Evolutionary conservation across 768 basidiomycete genomes (phyloP), one percentile per base, ranked within the genome.

Genomic region (Tricholoma furcatifolium): DNA sequence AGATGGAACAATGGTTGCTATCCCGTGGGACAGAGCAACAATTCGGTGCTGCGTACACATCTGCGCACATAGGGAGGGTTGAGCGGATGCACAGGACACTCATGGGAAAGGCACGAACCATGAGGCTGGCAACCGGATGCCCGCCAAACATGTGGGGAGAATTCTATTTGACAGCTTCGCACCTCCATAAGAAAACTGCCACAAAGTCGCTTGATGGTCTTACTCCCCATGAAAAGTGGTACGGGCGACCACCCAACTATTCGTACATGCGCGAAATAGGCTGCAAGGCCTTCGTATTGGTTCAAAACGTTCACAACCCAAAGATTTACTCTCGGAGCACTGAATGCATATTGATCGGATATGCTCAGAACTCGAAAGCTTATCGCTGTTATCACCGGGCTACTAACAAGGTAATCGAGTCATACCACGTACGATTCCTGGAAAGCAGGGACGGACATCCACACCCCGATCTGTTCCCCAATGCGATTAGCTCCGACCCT

Each of bases 1-100:
- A n/a, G n/a, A n/a, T n/a, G n/a, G n/a, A n/a, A n/a, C n/a, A n/a
- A n/a, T n/a, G n/a, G n/a, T n/a, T n/a, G n/a, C n/a, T n/a, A n/a
- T n/a, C 59, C 1, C 61, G 68, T 53, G 63, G 67, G 6, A 57
- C 50, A 1, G 5, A 38, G 0, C 55, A 58, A 10, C 57, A 64
- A 11, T 59, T 48, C 34, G 67, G 65, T 0, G 63, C 65, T 0
- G 60, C 65, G 0, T 59, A 72, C 52, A 70, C 66, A 7, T 70
- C 67, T n/a, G 64, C 63, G 0, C 67, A 73, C 9, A 73, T 70
- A 44, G 68, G 72, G 4, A 48, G 59, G 15, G 70, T 67, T 2
- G 69, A 75, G 50, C 57, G 65, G 1, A 43, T 65, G 11, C 69
- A 74, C 47, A 51, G 60, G 17, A 72, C 67, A 0, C 50, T 70